phyloP scores from a whole-genome alignment of 2,329 filamentous ascomycete genomes.

The Neopestalotiopsis sp. region DNA sequence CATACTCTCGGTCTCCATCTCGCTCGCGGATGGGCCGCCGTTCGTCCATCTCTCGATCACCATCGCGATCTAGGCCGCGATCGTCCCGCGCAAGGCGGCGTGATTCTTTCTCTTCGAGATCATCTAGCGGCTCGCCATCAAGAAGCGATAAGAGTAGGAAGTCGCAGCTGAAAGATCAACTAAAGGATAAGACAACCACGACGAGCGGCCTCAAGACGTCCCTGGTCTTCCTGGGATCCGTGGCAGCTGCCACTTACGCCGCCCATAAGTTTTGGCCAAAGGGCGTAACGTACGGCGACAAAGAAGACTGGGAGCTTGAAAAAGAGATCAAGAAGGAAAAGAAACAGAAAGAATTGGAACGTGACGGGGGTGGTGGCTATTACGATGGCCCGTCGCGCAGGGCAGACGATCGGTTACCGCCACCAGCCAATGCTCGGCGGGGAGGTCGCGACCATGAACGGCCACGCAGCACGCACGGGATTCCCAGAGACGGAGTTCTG shows the following conservation, averaged over 20 bases:
- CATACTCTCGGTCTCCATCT: conserved; percentile 5
- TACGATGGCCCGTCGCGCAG: not conserved
- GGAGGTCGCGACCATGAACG: conserved; percentile 10
- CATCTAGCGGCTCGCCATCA: conserved; percentile 12
- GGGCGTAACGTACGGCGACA: conserved; percentile 42
- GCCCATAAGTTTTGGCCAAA: conserved; percentile 45
- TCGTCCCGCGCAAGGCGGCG: conserved; percentile 9
- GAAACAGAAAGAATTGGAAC: not conserved
- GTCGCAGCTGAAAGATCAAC: conserved; percentile 10
- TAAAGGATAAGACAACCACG: conserved; percentile 26
- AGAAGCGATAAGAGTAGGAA: not conserved
- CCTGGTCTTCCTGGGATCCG: conserved; percentile 42
- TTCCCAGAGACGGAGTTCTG: not conserved
- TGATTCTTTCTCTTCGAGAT: conserved; percentile 16
- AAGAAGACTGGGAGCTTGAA: conserved; percentile 40
- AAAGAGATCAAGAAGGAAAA: conserved; percentile 21
- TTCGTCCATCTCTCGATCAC: conserved; percentile 10
- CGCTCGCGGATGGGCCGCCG: conserved; percentile 5
- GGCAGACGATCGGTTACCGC: not conserved
- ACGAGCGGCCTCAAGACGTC: conserved; percentile 36
- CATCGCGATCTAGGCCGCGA: not conserved
- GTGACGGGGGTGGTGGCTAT: not conserved
- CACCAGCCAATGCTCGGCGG: not conserved
- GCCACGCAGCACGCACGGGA: conserved; percentile 8
- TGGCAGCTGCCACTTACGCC: conserved; percentile 41